phyloP scores from a whole-genome alignment of 83 land plant species.

The Thuja plicata region DNA sequence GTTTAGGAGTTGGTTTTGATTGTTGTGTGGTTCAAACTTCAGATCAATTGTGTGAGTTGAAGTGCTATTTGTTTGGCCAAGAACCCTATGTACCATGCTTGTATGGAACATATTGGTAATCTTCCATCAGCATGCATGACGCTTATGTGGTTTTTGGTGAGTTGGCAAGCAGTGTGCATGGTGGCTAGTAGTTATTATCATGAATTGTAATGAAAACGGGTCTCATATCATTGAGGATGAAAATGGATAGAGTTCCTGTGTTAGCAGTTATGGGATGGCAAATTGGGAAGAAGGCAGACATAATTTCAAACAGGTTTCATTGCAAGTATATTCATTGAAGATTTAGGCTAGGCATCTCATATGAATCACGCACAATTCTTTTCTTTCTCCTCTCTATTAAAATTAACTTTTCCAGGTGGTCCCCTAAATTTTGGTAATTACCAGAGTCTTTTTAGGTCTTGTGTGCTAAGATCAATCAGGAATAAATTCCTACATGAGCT shows the following conservation, averaged over 20 bases:
- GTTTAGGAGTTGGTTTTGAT: too few relatives aligned
- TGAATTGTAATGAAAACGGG: not conserved
- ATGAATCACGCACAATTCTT: not conserved
- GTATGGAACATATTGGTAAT: too few relatives aligned
- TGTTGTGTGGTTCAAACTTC: too few relatives aligned
- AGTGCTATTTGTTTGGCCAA: too few relatives aligned
- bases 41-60: too few relatives aligned
- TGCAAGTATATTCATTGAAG: not conserved
- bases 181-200: not conserved
- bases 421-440: not conserved
- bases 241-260: not conserved
- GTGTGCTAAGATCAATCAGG: not conserved
- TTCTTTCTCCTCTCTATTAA: not conserved
- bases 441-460: not conserved
- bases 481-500: not conserved
- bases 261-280: constrained; percentile 4
- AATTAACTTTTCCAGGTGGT: not conserved
- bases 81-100: too few relatives aligned
- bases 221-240: not conserved
- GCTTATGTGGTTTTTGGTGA: not conserved
- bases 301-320: not conserved
- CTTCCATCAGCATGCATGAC: not conserved
- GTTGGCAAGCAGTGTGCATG: not conserved
- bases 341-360: not conserved
- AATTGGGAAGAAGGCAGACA: not conserved